These are phyloP conservation scores for Tolypocladium tundrense DNA, from an alignment of 2,329 filamentous ascomycete genomes.

Conservation along the genomic window DNA sequence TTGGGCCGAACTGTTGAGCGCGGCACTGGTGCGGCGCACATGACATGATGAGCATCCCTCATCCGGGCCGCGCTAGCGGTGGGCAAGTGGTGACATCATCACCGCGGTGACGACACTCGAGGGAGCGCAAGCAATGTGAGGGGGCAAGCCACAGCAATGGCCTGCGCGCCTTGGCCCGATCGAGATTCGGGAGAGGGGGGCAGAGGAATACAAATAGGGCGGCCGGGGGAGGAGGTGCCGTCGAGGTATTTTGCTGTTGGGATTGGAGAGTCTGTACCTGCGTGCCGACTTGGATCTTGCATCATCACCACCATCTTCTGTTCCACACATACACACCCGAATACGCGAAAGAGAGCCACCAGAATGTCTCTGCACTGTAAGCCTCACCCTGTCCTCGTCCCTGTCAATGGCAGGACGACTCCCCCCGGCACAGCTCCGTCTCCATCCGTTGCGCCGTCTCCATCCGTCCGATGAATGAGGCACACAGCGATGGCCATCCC, in stretches of 20 bases:
- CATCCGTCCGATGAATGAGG: not conserved
- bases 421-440: not conserved
- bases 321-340: not conserved
- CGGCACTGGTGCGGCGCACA: not conserved
- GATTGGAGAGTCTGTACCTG: not conserved
- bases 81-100: conserved; percentile 24
- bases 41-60: not conserved
- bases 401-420: not conserved
- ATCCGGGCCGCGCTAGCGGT: conserved; percentile 4
- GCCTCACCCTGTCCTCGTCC: conserved; percentile 12
- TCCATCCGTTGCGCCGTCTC: not conserved
- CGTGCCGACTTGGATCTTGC: conserved; percentile 1
- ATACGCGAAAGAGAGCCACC: conserved; percentile 4
- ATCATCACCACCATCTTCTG: conserved; percentile 2
- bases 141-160: not conserved
- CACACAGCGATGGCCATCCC: not conserved
- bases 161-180: conserved; percentile 6
- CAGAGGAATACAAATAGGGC: not conserved
- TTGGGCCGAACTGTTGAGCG: too few species aligned
- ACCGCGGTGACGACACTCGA: conserved; percentile 6
- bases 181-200: conserved; percentile 8
- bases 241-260: not conserved
- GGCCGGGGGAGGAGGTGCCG: not conserved
- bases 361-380: conserved; percentile 52
- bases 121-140: not conserved